Evolutionary conservation across 2,329 filamentous ascomycete species (phyloP).

Genomic region (Alternaria conjuncta): DNA sequence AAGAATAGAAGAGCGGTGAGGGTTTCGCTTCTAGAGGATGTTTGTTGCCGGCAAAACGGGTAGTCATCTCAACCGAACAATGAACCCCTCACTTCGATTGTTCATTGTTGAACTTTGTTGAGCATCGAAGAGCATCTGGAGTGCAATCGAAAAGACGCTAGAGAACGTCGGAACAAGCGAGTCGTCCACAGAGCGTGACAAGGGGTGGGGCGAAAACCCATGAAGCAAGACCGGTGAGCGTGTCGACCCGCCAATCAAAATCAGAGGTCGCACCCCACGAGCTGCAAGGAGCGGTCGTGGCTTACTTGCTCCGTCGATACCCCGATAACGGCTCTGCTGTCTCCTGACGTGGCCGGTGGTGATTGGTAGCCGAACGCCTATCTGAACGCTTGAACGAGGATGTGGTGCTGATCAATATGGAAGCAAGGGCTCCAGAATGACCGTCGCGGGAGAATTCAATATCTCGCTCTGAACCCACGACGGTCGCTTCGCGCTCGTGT

Average conservation of each 20-base stretch:
- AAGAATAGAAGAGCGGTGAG: conserved; percentile 48
- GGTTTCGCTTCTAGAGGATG: conserved; percentile 7
- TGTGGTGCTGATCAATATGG: conserved; percentile 21
- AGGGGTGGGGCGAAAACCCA: conserved; percentile 26
- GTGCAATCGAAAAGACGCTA: conserved; percentile 35
- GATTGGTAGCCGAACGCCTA: conserved; percentile 40
- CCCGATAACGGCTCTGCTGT: conserved; percentile 49
- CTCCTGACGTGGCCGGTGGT: conserved; percentile 45
- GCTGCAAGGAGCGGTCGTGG: conserved; percentile 46
- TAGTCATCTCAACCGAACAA: conserved; percentile 24
- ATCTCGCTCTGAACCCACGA: background rate
- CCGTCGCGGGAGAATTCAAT: background rate
- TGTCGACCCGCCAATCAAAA: conserved; percentile 34
- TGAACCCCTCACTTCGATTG: conserved; percentile 31
- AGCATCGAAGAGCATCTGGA: conserved; percentile 33
- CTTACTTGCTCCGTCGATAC: conserved; percentile 37
- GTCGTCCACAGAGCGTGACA: conserved; percentile 32
- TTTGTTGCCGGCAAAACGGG: conserved; percentile 38
- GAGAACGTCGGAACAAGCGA: conserved; percentile 41
- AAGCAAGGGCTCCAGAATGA: conserved; percentile 5
- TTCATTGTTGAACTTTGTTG: conserved; percentile 25
- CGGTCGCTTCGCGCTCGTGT: background rate
- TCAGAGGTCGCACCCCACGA: conserved; percentile 24
- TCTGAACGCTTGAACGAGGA: conserved; percentile 37
- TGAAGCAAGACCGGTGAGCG: conserved; percentile 35